Evolutionary conservation across 768 basidiomycete genomes (phyloP).

Genomic region (Trametes meyenii): DNA sequence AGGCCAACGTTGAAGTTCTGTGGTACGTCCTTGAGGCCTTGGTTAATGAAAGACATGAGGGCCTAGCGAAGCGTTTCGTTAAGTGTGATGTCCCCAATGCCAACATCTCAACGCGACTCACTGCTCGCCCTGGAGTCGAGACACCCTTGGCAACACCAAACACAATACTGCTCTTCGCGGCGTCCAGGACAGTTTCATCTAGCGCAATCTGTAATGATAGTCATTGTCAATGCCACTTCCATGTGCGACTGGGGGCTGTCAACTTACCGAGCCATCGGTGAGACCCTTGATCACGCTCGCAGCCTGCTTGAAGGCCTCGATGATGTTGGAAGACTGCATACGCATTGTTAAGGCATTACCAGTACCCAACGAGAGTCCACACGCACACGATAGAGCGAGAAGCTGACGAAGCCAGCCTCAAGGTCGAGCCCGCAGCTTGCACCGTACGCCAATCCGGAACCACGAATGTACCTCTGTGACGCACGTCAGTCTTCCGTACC

Average conservation of each 20-base stretch:
- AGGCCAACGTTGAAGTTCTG: slow-evolving; percentile 74
- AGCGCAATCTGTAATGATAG: slow-evolving; percentile 65
- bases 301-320: slow-evolving; percentile 81
- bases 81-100: not conserved
- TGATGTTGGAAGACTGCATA: slow-evolving; percentile 73
- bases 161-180: slow-evolving; percentile 91
- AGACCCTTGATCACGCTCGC: slow-evolving; percentile 76
- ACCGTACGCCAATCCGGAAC: slow-evolving; percentile 95
- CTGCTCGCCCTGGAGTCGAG: slow-evolving; percentile 84
- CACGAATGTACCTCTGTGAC: slow-evolving; percentile 80
- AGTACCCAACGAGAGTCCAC: not conserved
- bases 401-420: slow-evolving; percentile 77
- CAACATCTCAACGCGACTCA: slow-evolving; percentile 42
- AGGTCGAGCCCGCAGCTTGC: slow-evolving; percentile 73
- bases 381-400: slow-evolving; percentile 78
- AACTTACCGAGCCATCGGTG: slow-evolving; percentile 76
- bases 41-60: slow-evolving; percentile 81
- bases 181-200: slow-evolving; percentile 80
- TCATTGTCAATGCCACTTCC: slow-evolving; percentile 10
- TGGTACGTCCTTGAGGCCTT: slow-evolving; percentile 84
- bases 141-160: slow-evolving; percentile 80
- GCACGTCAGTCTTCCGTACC: not conserved
- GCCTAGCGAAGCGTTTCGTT: slow-evolving; percentile 50
- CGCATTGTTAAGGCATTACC: not conserved
- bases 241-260: not conserved